Percentiles rank a stretch among this genome's conserved stretches.
These are phyloP conservation scores for Entomortierella chlamydospora DNA, from an alignment of 192 early-diverging fungal genomes.

Conservation along the genomic window DNA sequence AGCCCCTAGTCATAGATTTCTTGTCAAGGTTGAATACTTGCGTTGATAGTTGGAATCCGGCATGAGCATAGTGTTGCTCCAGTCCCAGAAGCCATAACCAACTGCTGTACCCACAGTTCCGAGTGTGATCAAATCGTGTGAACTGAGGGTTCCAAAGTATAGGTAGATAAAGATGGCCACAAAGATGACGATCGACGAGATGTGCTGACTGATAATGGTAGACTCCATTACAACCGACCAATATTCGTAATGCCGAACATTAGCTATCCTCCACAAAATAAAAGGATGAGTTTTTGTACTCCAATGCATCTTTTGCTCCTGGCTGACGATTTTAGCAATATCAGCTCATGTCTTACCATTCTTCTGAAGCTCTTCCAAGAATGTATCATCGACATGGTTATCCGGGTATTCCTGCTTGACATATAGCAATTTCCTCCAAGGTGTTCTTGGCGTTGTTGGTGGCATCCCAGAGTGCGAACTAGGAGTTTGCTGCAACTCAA, in stretches of 20 bases:
- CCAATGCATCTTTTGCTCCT: too few relatives aligned
- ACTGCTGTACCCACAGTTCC: slow-evolving; percentile 67
- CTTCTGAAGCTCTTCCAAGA: slow-evolving; percentile 88
- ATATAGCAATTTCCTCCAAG: slow-evolving; percentile 88
- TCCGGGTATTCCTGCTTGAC: slow-evolving; percentile 91
- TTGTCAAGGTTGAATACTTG: slow-evolving; percentile 18
- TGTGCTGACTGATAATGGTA: slow-evolving; percentile 84
- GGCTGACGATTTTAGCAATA: too few relatives aligned
- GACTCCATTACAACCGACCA: slow-evolving; percentile 83
- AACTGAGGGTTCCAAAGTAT: slow-evolving; percentile 66
- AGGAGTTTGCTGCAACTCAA: slow-evolving; percentile 3
- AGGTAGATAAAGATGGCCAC: slow-evolving; percentile 89
- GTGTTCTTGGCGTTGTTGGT: slow-evolving; percentile 18
- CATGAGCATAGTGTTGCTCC: slow-evolving; percentile 56
- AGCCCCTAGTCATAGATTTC: too few relatives aligned
- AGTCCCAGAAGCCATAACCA: slow-evolving; percentile 82
- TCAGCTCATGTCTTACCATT: slow-evolving; percentile 83
- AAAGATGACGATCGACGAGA: slow-evolving; percentile 87
- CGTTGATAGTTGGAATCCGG: slow-evolving; percentile 61
- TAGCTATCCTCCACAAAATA: slow-evolving; percentile 60
- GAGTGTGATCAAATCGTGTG: slow-evolving; percentile 66
- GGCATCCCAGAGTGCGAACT: slow-evolving; percentile 8
- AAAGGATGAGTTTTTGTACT: not conserved
- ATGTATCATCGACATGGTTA: slow-evolving; percentile 91
- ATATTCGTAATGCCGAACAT: slow-evolving; percentile 86